phyloP scores from a whole-genome alignment of 352 stramenopile species.

The Phytophthora constricta region DNA sequence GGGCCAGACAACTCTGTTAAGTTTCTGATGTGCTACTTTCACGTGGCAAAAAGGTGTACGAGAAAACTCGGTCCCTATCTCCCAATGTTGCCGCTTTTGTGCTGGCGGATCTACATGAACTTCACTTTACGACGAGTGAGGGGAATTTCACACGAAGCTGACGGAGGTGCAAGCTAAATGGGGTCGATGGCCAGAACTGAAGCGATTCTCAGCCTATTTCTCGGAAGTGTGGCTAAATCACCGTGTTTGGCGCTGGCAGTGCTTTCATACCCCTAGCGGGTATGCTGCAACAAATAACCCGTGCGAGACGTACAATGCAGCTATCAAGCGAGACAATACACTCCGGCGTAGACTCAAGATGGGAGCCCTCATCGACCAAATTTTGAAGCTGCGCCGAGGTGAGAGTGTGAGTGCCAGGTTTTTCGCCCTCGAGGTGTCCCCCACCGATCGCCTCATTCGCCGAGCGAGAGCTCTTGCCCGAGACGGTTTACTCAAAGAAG shows the following conservation, averaged over 20 bases:
- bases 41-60: conserved; percentile 23
- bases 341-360: conserved; percentile 8
- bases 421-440: neutral
- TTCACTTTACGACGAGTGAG: conserved; percentile 16
- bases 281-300: conserved; percentile 33
- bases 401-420: neutral
- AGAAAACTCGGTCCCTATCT: conserved; percentile 10
- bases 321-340: conserved; percentile 31
- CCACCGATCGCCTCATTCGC: neutral
- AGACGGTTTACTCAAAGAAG: neutral
- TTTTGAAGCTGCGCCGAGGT: neutral
- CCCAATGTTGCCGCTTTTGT: neutral
- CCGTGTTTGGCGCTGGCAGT: conserved; percentile 21
- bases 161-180: neutral
- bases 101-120: conserved; percentile 10
- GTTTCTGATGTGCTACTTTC: conserved; percentile 32
- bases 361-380: neutral
- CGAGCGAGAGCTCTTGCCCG: neutral
- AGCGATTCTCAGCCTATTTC: neutral
- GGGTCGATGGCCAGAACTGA: neutral
- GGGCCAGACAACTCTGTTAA: neutral
- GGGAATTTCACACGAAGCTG: neutral
- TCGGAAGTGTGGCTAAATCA: conserved; percentile 7
- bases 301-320: conserved; percentile 28
- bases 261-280: conserved; percentile 19